Conservation (phyloP, 108 stramenopile species). For the Skeletonema costatum region DNA sequence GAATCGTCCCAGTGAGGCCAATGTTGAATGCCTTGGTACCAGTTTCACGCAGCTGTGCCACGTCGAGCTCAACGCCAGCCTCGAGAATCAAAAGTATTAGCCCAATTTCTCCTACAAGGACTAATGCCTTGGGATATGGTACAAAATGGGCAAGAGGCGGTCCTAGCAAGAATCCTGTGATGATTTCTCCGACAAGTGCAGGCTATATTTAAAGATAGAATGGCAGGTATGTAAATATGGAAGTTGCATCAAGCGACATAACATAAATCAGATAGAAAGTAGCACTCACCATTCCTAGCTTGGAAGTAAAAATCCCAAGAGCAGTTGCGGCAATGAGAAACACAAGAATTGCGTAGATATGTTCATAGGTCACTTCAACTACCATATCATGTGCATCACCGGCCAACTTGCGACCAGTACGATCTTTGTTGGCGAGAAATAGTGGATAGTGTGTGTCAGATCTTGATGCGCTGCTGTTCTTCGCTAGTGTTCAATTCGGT, state of each 20-base stretch:
- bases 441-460: neutral
- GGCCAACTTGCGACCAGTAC: neutral
- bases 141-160: constrained; percentile 37
- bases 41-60: constrained; percentile 51
- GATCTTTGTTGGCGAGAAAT: neutral
- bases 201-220: neutral
- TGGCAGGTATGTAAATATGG: too few species aligned
- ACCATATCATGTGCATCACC: constrained; percentile 8
- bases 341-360: constrained; percentile 39
- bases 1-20: constrained; percentile 56
- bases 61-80: constrained; percentile 71
- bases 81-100: constrained; percentile 54
- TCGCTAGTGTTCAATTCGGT: neutral
- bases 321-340: constrained; percentile 37
- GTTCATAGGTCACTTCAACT: constrained; percentile 33
- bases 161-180: constrained; percentile 32
- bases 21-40: constrained; percentile 54
- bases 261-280: neutral
- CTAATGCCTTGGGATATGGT: constrained; percentile 23
- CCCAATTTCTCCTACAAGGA: constrained; percentile 43
- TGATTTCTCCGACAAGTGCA: constrained; percentile 44
- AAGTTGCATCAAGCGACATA: too few species aligned
- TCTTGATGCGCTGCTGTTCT: neutral
- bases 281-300: constrained; percentile 13
- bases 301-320: constrained; percentile 23